Conservation (phyloP, 2,329 filamentous ascomycete species). For the Botrytis elliptica region DNA sequence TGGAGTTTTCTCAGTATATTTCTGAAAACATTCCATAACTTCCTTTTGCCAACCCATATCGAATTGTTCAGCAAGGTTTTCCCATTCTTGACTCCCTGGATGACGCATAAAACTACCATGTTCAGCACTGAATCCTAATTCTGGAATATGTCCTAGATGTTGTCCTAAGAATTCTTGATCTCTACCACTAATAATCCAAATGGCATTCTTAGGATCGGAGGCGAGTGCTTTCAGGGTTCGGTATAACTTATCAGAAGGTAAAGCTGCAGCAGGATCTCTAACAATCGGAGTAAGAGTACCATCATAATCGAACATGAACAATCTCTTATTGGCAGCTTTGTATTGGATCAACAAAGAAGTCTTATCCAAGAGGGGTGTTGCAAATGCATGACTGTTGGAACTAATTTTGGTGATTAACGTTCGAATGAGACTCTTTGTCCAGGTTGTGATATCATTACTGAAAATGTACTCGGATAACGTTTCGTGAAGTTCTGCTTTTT, state of each 20-base stretch:
- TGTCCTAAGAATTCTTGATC: conserved; percentile 89
- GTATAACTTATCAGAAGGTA: conserved; percentile 81
- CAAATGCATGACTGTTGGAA: conserved; percentile 69
- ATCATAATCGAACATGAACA: conserved; percentile 99
- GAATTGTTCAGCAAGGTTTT: conserved; percentile 80
- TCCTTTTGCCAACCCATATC: conserved; percentile 93
- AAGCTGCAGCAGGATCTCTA: conserved; percentile 81
- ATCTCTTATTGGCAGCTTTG: conserved; percentile 68
- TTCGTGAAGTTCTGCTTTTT: conserved; percentile 67
- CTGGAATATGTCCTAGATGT: conserved; percentile 86
- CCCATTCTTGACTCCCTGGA: conserved; percentile 75
- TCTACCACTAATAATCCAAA: conserved; percentile 98
- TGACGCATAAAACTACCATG: conserved; percentile 93
- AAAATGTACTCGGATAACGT: conserved; percentile 82
- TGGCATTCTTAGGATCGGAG: conserved; percentile 75
- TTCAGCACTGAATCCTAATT: conserved; percentile 92
- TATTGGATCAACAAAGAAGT: conserved; percentile 72
- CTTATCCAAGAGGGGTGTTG: conserved; percentile 80
- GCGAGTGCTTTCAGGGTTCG: conserved; percentile 77
- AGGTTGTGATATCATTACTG: conserved; percentile 79
- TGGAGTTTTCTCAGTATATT: conserved; percentile 82
- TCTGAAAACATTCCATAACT: conserved; percentile 79
- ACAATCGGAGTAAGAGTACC: conserved; percentile 96
- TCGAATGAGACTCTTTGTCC: conserved; percentile 78
- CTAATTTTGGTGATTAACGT: conserved; percentile 78